phyloP scores from a whole-genome alignment of 345 rosid genomes.

The Psidium guajava region DNA sequence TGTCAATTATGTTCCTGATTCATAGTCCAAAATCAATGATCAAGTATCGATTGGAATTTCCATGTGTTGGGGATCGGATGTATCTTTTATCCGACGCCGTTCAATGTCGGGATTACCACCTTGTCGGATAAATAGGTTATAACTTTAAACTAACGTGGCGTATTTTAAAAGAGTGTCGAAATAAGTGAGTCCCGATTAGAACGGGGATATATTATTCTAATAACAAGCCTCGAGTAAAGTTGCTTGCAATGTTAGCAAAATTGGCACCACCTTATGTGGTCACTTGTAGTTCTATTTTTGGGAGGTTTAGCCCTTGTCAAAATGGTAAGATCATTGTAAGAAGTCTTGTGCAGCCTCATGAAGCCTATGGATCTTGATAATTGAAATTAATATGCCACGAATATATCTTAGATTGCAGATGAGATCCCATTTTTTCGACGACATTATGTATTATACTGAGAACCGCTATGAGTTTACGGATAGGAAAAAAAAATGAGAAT shows the following conservation, averaged over 20 bases:
- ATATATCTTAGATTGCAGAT: background rate
- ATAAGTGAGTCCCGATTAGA: background rate
- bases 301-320: too few species aligned
- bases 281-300: too few species aligned
- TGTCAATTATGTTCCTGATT: background rate
- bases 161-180: fast-evolving
- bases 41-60: background rate
- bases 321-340: too few species aligned
- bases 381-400: background rate
- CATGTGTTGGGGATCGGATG: background rate
- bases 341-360: too few species aligned
- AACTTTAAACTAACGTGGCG: background rate
- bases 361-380: background rate
- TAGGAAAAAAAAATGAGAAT: background rate
- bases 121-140: fast-evolving
- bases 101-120: background rate
- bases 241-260: background rate
- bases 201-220: fast-evolving
- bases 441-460: background rate
- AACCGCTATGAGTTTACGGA: background rate
- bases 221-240: background rate
- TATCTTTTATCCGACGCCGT: background rate
- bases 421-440: background rate
- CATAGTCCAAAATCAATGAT: background rate
- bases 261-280: too few species aligned